Evolutionary conservation across 495 filamentous ascomycete genomes (phyloP).

Genomic region (Aspergillus leporis): DNA sequence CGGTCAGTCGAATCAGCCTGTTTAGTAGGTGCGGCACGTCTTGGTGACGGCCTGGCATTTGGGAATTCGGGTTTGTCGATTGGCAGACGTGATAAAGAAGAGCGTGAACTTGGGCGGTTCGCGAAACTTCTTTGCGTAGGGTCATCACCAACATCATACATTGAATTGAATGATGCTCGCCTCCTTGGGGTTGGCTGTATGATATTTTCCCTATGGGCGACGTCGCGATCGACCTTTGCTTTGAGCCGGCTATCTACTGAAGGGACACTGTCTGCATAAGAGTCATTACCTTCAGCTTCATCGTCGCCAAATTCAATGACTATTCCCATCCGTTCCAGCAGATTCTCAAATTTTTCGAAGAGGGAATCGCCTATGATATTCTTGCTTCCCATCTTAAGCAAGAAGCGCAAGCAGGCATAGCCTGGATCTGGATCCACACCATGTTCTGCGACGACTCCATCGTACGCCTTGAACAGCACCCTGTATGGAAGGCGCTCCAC

Average conservation of each 20-base stretch:
- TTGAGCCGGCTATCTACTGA: conserved; percentile 25
- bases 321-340: conserved; percentile 67
- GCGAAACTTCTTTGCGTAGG: conserved; percentile 39
- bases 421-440: conserved; percentile 71
- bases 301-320: conserved; percentile 59
- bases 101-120: conserved; percentile 46
- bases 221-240: conserved; percentile 15
- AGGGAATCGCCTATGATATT: conserved; percentile 47
- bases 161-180: conserved; percentile 59
- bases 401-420: conserved; percentile 69
- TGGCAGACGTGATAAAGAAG: conserved; percentile 48
- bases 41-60: conserved; percentile 33
- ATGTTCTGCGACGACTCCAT: conserved; percentile 65
- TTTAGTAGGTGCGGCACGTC: conserved; percentile 15
- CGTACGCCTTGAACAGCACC: conserved; percentile 79
- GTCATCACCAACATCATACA: conserved; percentile 55
- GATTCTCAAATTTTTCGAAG: conserved; percentile 64
- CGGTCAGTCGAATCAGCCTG: conserved; percentile 39
- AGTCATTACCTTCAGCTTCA: conserved; percentile 27
- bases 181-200: conserved; percentile 39
- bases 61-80: conserved; percentile 39
- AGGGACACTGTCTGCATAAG: conserved; percentile 25
- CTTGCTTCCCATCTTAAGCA: conserved; percentile 77
- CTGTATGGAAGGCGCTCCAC: conserved; percentile 68
- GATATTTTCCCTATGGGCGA: conserved; percentile 22